Percentiles rank a stretch among this genome's conserved stretches.
Conservation (phyloP, 1,284 basidiomycete species). For the Leccinum solheimii region DNA sequence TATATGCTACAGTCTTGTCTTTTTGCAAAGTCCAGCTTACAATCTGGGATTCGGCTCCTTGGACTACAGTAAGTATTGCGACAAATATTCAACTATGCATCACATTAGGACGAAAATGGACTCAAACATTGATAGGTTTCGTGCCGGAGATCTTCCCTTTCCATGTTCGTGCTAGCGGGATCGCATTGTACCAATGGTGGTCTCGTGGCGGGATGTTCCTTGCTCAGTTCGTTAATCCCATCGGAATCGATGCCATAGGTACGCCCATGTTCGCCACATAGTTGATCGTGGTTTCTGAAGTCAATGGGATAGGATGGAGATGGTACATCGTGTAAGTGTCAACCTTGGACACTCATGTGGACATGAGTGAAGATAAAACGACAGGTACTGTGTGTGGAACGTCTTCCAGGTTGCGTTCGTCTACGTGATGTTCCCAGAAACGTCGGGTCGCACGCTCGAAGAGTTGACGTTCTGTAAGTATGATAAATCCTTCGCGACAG, state of each 20-base stretch:
- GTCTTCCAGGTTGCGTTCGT: no score
- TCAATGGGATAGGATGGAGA: background rate
- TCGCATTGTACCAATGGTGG: constrained; percentile 21
- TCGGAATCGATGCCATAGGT: constrained; percentile 17
- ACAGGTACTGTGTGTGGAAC: no score
- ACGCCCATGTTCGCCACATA: background rate
- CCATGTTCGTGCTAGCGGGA: background rate
- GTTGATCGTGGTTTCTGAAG: no score
- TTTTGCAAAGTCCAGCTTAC: background rate
- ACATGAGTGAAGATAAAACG: no score
- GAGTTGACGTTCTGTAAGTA: background rate
- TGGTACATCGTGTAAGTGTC: no score
- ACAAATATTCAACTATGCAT: background rate
- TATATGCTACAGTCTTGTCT: background rate
- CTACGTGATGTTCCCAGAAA: background rate
- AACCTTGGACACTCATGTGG: no score
- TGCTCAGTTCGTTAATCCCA: constrained; percentile 17
- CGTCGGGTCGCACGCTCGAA: background rate
- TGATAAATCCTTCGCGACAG: no score
- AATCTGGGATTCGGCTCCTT: background rate
- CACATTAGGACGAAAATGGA: background rate
- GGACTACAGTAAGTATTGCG: background rate
- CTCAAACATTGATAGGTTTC: constrained; percentile 12
- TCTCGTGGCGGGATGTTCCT: constrained; percentile 12
- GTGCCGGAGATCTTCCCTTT: constrained; percentile 30